These are phyloP conservation scores for Lachancea fermentati DNA, from an alignment of 805 yeast genomes.

Conservation along the genomic window DNA sequence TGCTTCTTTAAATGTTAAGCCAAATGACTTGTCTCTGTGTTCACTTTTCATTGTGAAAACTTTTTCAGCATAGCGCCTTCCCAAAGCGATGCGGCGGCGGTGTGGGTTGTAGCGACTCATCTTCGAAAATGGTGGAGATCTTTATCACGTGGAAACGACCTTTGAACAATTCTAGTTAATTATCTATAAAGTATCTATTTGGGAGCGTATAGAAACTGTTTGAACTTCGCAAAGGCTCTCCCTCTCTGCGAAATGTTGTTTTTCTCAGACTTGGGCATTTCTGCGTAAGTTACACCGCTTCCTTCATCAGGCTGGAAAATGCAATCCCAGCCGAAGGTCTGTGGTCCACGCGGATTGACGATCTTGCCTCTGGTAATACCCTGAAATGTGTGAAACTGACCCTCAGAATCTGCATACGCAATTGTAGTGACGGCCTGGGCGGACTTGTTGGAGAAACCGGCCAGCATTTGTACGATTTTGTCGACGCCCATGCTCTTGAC, in stretches of 20 bases:
- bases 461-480: slow-evolving; percentile 72
- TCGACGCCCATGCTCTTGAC: slow-evolving; percentile 65
- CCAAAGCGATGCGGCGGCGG: neutral
- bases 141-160: neutral
- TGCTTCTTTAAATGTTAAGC: neutral
- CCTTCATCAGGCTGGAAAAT: slow-evolving; percentile 61
- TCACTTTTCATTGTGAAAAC: neutral
- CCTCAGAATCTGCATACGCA: slow-evolving; percentile 85
- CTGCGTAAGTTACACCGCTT: slow-evolving; percentile 79
- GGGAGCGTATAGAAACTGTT: slow-evolving; percentile 40
- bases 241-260: slow-evolving; percentile 84
- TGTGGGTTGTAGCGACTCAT: neutral
- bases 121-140: neutral
- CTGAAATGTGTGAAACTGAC: slow-evolving; percentile 71
- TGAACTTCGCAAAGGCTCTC: slow-evolving; percentile 71
- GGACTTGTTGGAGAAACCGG: slow-evolving; percentile 72
- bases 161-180: too few species aligned
- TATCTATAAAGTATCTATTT: neutral
- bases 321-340: slow-evolving; percentile 92
- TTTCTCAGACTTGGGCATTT: slow-evolving; percentile 71
- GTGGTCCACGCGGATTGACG: slow-evolving; percentile 68
- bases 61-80: neutral
- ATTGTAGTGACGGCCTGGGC: slow-evolving; percentile 91
- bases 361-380: slow-evolving; percentile 80
- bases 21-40: neutral